A percentile compares a stretch with the other conserved stretches of the same genome.
Evolutionary conservation across 2,329 filamentous ascomycete genomes (phyloP).

Genomic region (Hawksworthiomyces lignivorus): DNA sequence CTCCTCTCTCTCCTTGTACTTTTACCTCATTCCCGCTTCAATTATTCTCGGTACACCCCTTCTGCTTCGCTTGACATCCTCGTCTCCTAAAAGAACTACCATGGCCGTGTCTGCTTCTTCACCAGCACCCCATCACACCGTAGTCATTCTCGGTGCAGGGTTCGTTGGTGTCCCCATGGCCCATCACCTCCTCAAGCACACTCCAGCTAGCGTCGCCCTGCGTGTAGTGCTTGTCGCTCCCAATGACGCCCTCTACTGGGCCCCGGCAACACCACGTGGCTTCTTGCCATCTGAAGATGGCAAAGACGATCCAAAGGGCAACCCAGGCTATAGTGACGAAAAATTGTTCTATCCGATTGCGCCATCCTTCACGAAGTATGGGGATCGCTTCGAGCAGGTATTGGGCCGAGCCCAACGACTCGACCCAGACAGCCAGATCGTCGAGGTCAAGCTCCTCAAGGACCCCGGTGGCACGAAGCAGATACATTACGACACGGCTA

Average conservation of each 20-base stretch:
- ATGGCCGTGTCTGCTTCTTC: conserved; percentile 9
- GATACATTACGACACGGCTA: conserved; percentile 42
- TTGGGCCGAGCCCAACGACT: conserved; percentile 38
- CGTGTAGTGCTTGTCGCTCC: conserved; percentile 21
- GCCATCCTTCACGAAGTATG: conserved; percentile 40
- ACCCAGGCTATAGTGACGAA: conserved; percentile 12
- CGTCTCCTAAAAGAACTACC: background rate
- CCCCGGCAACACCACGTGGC: conserved; percentile 18
- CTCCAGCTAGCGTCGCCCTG: conserved; percentile 29
- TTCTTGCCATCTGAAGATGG: conserved; percentile 21
- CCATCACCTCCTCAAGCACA: conserved; percentile 42
- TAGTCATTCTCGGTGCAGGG: conserved; percentile 45
- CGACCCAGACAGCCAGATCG: conserved; percentile 32
- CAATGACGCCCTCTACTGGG: conserved; percentile 20
- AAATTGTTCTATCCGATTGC: conserved; percentile 38
- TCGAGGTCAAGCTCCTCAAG: conserved; percentile 27
- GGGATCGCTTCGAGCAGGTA: conserved; percentile 42
- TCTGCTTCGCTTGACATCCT: conserved; percentile 1
- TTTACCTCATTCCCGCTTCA: conserved; percentile 8
- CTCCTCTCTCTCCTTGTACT: conserved; percentile 5
- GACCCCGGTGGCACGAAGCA: conserved; percentile 23
- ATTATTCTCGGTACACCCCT: conserved; percentile 7
- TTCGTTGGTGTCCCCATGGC: conserved; percentile 38
- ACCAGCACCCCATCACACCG: conserved; percentile 18
- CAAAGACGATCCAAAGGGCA: conserved; percentile 8